These are phyloP conservation scores for Nemania serpens DNA, from an alignment of 2,329 filamentous ascomycete genomes.

Conservation along the genomic window DNA sequence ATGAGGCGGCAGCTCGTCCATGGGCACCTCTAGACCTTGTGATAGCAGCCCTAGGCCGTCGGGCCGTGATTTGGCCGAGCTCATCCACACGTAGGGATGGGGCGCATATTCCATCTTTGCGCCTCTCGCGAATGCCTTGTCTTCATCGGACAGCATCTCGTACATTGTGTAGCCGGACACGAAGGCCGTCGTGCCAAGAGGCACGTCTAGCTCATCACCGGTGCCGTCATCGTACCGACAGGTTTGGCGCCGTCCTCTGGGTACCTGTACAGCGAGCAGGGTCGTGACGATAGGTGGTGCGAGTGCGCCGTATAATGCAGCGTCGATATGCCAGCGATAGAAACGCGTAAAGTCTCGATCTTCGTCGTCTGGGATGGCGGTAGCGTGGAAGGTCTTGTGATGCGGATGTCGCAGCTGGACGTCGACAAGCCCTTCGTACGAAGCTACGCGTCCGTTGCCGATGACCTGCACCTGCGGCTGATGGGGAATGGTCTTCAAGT, in stretches of 20 bases:
- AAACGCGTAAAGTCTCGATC: constrained; percentile 60
- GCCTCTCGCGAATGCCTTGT: constrained; percentile 69
- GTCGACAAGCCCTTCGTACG: constrained; percentile 72
- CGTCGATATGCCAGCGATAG: constrained; percentile 83
- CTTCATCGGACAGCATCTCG: constrained; percentile 65
- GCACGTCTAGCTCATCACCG: constrained; percentile 67
- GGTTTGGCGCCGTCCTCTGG: constrained; percentile 66
- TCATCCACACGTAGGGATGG: constrained; percentile 86
- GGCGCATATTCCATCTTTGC: constrained; percentile 76
- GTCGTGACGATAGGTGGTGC: constrained; percentile 76
- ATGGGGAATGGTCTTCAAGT: constrained; percentile 79
- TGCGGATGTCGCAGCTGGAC: constrained; percentile 75
- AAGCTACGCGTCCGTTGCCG: constrained; percentile 71
- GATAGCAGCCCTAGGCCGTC: constrained; percentile 74
- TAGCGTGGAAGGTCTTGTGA: constrained; percentile 76
- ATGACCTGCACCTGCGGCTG: constrained; percentile 83
- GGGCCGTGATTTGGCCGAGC: constrained; percentile 65
- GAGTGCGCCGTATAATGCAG: constrained; percentile 70
- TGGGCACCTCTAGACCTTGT: constrained; percentile 65
- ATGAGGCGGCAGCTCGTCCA: constrained; percentile 65
- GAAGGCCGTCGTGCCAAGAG: constrained; percentile 78
- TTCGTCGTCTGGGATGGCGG: constrained; percentile 59
- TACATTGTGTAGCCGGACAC: constrained; percentile 74
- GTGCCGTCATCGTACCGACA: constrained; percentile 75
- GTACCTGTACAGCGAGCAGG: constrained; percentile 74